Base-by-base conservation (phyloP, 2,329 filamentous ascomycete species). In the Truncatella angustata region DNA sequence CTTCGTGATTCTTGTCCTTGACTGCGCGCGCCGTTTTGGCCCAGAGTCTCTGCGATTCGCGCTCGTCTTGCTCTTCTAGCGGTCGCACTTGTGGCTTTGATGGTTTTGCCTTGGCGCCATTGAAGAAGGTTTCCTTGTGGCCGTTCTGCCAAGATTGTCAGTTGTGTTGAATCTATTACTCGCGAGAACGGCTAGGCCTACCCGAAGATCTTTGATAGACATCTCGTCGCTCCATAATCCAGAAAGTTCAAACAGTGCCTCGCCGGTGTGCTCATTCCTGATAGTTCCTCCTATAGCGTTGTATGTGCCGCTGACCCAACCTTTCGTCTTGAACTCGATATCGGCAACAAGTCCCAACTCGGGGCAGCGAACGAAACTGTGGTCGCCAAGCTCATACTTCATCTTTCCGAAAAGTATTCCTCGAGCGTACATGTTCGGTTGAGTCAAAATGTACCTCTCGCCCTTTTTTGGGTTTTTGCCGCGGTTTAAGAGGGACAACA, bases 351-450 rank as follows among this genome's bases (percentile, higher is more conserved):
- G 78, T 53, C 91, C 87, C 16, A 91, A 82, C 68, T 97, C 93
- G 0, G 93, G 91, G 69, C 94, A 97, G 59, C 87, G 83, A 18
- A 99, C 90, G 62, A 91, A 90, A 68, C 92, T 96, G 74, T 96
- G 92, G 68, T 97, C 93, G 58, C 93, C 94, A 6, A 99, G 84
- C 74, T 99, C 94, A 71, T 97, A 99, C 71, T 97, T 97, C 94
- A 99, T 97, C 71, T 97, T 97, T 44, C 94, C 94, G 64, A 99
- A 97, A 7, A 99, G 78, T 54, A 99, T 97, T 32, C 94, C 93
- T 56, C 94, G 84, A 20, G 93, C 94, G 70, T 99, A 99, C 91
- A 99, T 99, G 75, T 99, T 99, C 16, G 94, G 94, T 66, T 99
- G 94, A 4, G 94, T 97, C 49, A 97, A 73, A 64, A 95, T 90